These are phyloP conservation scores for Teunomyces gatunensis DNA, from an alignment of 805 yeast species.

Conservation along the genomic window DNA sequence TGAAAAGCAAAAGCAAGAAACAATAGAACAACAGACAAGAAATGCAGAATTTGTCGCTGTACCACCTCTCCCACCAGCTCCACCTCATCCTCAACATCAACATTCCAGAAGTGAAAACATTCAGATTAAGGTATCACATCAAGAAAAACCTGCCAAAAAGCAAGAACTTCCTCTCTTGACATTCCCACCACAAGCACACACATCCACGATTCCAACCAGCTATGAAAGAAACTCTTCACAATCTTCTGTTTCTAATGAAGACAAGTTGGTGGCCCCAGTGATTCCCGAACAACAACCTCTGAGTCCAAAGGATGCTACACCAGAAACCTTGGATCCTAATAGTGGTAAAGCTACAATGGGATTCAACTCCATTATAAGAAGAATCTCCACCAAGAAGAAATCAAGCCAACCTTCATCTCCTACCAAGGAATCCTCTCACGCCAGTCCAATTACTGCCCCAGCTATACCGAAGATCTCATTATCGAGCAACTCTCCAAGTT, in stretches of 20 bases:
- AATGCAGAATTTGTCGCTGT: constrained; percentile 5
- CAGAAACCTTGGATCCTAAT: constrained; percentile 35
- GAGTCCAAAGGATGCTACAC: constrained; percentile 21
- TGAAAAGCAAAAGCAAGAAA: constrained; percentile 9
- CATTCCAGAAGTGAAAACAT: background rate
- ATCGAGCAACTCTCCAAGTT: constrained; percentile 8
- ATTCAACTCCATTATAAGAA: constrained; percentile 36
- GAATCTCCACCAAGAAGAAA: constrained; percentile 34
- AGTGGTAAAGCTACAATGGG: constrained; percentile 23
- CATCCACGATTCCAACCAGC: constrained; percentile 20
- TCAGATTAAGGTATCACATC: background rate
- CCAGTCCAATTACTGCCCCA: constrained; percentile 10
- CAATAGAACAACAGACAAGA: constrained; percentile 6
- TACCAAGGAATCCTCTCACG: constrained; percentile 4
- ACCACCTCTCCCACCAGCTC: constrained; percentile 7
- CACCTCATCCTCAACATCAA: constrained; percentile 1
- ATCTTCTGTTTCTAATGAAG: constrained; percentile 9
- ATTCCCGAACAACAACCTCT: constrained; percentile 29
- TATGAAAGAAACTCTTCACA: constrained; percentile 11
- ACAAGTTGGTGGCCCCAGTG: constrained; percentile 8
- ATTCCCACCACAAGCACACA: constrained; percentile 42
- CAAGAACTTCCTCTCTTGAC: constrained; percentile 19
- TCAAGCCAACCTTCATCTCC: constrained; percentile 10
- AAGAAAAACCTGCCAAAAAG: constrained; percentile 1
- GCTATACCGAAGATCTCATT: constrained; percentile 12